These are phyloP conservation scores for Ascochyta pisi DNA, from an alignment of 2,329 filamentous ascomycete genomes.

Conservation along the genomic window DNA sequence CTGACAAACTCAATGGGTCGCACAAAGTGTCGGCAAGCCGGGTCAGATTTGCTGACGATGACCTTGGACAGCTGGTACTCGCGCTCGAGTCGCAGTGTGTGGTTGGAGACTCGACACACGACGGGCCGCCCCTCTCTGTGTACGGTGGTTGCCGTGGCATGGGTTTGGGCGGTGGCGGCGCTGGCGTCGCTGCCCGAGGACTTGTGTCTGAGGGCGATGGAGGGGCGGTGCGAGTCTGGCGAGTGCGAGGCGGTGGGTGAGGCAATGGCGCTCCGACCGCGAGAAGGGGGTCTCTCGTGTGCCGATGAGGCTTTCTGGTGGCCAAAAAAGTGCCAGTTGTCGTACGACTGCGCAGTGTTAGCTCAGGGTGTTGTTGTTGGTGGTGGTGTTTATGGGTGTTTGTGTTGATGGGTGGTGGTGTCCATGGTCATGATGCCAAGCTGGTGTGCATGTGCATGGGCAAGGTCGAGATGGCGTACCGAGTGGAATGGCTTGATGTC, in stretches of 20 bases:
- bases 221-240: conserved; percentile 40
- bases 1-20: conserved; percentile 81
- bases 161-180: conserved; percentile 53
- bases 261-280: conserved; percentile 33
- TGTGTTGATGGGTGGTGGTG: too few relatives aligned
- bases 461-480: conserved; percentile 31
- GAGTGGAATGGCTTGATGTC: conserved; percentile 57
- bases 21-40: conserved; percentile 76
- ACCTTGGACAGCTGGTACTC: conserved; percentile 83
- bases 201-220: conserved; percentile 36
- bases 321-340: conserved; percentile 75
- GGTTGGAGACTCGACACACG: conserved; percentile 81
- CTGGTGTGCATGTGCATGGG: too few relatives aligned
- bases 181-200: conserved; percentile 48
- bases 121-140: conserved; percentile 60
- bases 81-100: conserved; percentile 82
- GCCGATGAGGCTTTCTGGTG: conserved; percentile 32
- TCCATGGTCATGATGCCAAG: too few relatives aligned
- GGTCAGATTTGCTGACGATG: conserved; percentile 74
- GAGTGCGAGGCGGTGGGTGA: conserved; percentile 38
- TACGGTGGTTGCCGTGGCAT: conserved; percentile 52
- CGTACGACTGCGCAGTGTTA: conserved; percentile 68
- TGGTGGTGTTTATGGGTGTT: too few relatives aligned
- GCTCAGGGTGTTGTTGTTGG: conserved; percentile 1
- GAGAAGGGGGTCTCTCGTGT: conserved; percentile 32